Evolutionary conservation across 768 basidiomycete genomes (phyloP), one percentile per base, ranked within the genome.

Genomic region (Hygrocybe coccinea): DNA sequence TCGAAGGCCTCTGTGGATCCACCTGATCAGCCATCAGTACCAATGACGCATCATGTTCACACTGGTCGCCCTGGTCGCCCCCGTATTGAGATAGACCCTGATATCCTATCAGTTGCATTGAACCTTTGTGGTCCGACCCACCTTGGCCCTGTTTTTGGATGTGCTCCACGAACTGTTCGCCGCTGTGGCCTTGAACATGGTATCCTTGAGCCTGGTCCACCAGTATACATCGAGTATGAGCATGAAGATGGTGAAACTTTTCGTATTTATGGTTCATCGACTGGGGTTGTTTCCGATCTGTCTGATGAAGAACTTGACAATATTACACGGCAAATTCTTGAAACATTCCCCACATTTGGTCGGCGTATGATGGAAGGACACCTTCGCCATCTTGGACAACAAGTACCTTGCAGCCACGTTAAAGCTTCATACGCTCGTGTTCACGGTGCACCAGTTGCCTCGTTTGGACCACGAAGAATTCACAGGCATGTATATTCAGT

Each of bases 401-500:
- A 56, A 5, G 60, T 70, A 19, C 60, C 65, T 19, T 25, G 54
- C 1, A 45, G 47, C 1, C 60, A 62, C 14, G 57, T 71, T 12
- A 36, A 24, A 19, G 57, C 36, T 15, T 62, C 61, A 3, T 63
- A 57, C 38, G 12, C 50, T 3, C 63, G 60, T 12, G 60, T 70
- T 10, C 55, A 64, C 41, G 66, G 68, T 34, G 11, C 60, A 4
- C 59, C 64, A 11, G 50, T 35, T 1, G 22, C 43, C 12, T n/a
- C 41, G 8, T 71, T 73, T 63, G 65, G 65, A 21, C 47, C 34
- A 2, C 62, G 61, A 4, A 37, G 52, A 9, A 72, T 73, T 24
- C 39, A 60, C 12, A 56, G 68, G 3, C 29, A 59, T 29, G 60
- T 57, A 1, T 77, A 77, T 56, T 53, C 52, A 2, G 74, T 75